Evolutionary conservation across 2,329 filamentous ascomycete species (phyloP), one percentile per base, ranked within the genome.

Genomic region (Botrytis byssoidea): DNA sequence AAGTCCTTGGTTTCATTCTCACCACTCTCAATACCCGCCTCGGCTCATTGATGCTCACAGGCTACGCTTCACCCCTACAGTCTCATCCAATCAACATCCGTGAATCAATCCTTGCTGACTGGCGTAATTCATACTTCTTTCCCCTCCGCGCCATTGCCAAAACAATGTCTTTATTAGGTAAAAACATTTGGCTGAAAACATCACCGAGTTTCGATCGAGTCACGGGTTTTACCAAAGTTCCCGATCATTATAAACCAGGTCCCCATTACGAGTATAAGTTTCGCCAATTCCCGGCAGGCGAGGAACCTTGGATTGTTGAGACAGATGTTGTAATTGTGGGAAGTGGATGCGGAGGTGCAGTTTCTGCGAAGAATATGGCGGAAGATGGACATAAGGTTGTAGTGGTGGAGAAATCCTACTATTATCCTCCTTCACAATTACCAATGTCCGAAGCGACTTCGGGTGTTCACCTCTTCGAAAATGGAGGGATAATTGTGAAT

Each of bases 261-360:
- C 12, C 81, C 80, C 25, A 80, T 79, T 74, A 81, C 55, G 77
- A 81, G 37, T 82, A 79, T 70, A 71, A 78, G 3, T 82, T 82
- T 42, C 59, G 78, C 35, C 79, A 81, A 70, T 80, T 81, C 35
- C 51, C 71, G 14, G 63, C 73, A 6, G 51, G 75, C 3, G 71
- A 79, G 3, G 81, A 79, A 9, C 84, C 88, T 0, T 89, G 90
- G 75, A 85, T 86, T 4, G 83, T 97, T 57, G 89, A 94, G 71
- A 91, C 92, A 0, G 95, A 98, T 81, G 89, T 97, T 0, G 89
- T 97, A 59, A 90, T 98, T 74, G 87, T 98, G 32, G 95, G 95
- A 3, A 96, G 93, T 55, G 95, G 95, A 42, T 97, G 93, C 78
- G 95, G 95, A 75, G 94, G 93, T 59, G 93, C 87, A 16, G 94